Conservation (phyloP, 2,329 filamentous ascomycete genomes). For the Pestalotiopsis sp. region DNA sequence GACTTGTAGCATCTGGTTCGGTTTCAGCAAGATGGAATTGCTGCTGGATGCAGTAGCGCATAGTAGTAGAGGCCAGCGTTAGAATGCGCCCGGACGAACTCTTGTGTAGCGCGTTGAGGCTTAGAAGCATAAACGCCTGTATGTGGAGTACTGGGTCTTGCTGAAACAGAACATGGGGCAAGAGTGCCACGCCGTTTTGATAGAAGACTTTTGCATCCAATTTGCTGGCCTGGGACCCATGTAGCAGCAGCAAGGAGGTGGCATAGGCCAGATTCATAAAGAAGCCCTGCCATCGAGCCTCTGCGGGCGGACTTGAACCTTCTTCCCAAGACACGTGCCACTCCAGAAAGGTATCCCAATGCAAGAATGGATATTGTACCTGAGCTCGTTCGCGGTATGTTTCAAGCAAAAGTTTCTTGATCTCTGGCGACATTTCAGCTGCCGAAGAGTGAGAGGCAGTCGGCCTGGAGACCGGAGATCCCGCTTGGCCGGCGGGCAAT, state of each 20-base stretch:
- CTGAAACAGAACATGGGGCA: constrained; percentile 6
- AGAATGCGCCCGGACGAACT: constrained; percentile 8
- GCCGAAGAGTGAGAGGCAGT: not conserved
- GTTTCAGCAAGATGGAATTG: constrained; percentile 13
- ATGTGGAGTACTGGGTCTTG: constrained; percentile 13
- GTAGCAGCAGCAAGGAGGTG: constrained; percentile 6
- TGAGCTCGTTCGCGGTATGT: constrained; percentile 12
- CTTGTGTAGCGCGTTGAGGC: constrained; percentile 12
- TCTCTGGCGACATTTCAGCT: not conserved
- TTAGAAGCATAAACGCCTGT: constrained; percentile 11
- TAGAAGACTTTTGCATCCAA: constrained; percentile 5
- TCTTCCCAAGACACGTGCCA: constrained; percentile 1
- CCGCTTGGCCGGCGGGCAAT: not conserved
- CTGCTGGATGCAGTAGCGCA: constrained; percentile 10
- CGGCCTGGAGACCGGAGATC: not conserved
- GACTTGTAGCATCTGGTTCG: not conserved
- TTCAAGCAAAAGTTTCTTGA: not conserved
- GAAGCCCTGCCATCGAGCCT: constrained; percentile 11
- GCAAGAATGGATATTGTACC: constrained; percentile 11
- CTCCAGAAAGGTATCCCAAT: constrained; percentile 3
- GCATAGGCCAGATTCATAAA: constrained; percentile 11
- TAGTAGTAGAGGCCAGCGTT: constrained; percentile 11
- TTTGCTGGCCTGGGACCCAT: not conserved
- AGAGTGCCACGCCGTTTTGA: not conserved
- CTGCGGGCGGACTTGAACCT: not conserved